A percentile compares a stretch with the other conserved stretches of the same genome.
phyloP scores from a whole-genome alignment of 331 rosid genomes.

The Arachis monticola region DNA sequence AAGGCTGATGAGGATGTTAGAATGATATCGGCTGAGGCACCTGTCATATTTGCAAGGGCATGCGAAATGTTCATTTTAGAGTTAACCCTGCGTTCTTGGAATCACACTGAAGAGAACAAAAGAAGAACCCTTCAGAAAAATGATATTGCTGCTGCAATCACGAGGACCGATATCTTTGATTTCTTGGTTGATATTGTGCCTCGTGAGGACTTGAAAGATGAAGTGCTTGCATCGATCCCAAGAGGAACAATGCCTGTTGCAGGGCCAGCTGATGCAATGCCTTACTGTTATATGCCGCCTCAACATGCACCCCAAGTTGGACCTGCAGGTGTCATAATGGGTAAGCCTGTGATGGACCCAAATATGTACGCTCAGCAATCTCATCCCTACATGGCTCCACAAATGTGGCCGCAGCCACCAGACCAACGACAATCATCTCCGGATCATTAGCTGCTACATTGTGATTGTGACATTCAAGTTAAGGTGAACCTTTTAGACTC shows the following conservation, averaged over 20 bases:
- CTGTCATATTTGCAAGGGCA: constrained; percentile 69
- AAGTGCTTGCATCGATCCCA: constrained; percentile 78
- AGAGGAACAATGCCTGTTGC: constrained; percentile 86
- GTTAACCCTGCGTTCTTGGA: constrained; percentile 76
- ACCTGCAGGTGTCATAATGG: constrained; percentile 85
- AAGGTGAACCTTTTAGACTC: constrained; percentile 47
- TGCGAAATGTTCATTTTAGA: constrained; percentile 80
- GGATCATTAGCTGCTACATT: constrained; percentile 58
- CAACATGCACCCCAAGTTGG: constrained; percentile 73
- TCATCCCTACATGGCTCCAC: constrained; percentile 76
- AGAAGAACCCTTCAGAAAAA: constrained; percentile 72
- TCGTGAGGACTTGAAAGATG: constrained; percentile 74
- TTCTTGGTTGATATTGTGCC: constrained; percentile 79
- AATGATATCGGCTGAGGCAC: constrained; percentile 88
- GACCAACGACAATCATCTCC: constrained; percentile 74
- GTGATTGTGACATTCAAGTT: constrained; percentile 13
- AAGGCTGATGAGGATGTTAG: constrained; percentile 79
- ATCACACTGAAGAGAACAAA: constrained; percentile 71
- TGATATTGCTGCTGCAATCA: constrained; percentile 82
- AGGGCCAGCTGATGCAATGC: constrained; percentile 75
- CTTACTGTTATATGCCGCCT: constrained; percentile 80
- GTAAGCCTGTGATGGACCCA: constrained; percentile 89
- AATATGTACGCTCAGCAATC: constrained; percentile 74
- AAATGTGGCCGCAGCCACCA: constrained; percentile 78
- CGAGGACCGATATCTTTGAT: constrained; percentile 69